These are phyloP conservation scores for Coelastrella sp. DNA, from an alignment of 139 green algal genomes.

Conservation along the genomic window DNA sequence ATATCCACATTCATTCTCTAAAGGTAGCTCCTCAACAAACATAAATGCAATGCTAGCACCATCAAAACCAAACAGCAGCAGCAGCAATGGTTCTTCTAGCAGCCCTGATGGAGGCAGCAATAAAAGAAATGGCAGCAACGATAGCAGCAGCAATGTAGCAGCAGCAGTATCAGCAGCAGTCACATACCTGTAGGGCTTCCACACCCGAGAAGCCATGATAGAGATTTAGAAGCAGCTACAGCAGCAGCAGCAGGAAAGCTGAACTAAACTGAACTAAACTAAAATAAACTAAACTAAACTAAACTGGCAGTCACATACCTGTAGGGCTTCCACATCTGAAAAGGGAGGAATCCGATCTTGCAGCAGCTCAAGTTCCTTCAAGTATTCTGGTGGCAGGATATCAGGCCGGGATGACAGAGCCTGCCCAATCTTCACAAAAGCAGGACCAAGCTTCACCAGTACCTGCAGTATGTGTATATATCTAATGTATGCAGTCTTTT, in stretches of 20 bases:
- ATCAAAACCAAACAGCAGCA: constrained; percentile 16
- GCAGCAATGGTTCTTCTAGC: neutral
- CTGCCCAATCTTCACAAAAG: constrained; percentile 94
- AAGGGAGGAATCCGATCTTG: constrained; percentile 92
- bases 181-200: constrained; percentile 49
- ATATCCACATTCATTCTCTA: too few species aligned
- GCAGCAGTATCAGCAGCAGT: neutral
- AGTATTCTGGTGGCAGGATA: constrained; percentile 82
- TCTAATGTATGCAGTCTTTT: too few species aligned
- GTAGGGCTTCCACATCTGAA: constrained; percentile 57
- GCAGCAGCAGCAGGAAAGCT: too few species aligned
- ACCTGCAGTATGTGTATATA: constrained; percentile 45
- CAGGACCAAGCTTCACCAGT: constrained; percentile 81
- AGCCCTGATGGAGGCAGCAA: too few species aligned
- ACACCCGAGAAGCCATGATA: constrained; percentile 75
- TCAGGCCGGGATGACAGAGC: constrained; percentile 81
- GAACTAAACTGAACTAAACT: too few species aligned
- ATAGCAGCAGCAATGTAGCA: neutral
- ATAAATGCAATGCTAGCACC: neutral
- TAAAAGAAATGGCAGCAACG: too few species aligned
- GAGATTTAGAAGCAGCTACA: too few species aligned
- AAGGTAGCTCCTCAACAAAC: too few species aligned
- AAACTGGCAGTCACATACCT: too few species aligned
- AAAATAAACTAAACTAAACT: too few species aligned
- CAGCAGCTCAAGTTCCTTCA: constrained; percentile 81